Evolutionary conservation across 2,329 filamentous ascomycete species (phyloP).

Genomic region (Penicillium sp.): DNA sequence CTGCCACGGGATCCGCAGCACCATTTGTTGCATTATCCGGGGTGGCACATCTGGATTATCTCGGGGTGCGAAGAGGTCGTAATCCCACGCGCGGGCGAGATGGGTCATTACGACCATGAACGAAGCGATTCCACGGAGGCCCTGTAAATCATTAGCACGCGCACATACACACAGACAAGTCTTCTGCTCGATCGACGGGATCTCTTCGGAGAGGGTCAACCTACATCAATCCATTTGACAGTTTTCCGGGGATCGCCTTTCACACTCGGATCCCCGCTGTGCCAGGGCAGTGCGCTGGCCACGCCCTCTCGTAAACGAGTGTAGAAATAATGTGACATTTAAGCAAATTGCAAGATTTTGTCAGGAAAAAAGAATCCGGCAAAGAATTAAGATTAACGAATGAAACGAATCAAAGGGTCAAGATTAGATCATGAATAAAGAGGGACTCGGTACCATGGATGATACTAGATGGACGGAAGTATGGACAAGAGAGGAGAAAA

Average conservation of each 20-base stretch:
- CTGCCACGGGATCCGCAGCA: slow-evolving; percentile 55
- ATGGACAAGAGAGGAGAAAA: background rate
- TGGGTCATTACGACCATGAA: slow-evolving; percentile 53
- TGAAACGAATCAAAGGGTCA: slow-evolving; percentile 3
- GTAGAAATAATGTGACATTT: slow-evolving; percentile 11
- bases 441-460: background rate
- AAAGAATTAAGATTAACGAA: background rate
- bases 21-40: slow-evolving; percentile 48
- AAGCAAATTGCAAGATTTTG: background rate
- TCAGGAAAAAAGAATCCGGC: background rate
- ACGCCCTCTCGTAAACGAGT: slow-evolving; percentile 17
- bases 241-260: slow-evolving; percentile 33
- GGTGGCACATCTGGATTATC: slow-evolving; percentile 41
- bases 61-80: slow-evolving; percentile 48
- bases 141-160: slow-evolving; percentile 28
- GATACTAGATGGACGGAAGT: background rate
- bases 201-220: slow-evolving; percentile 22
- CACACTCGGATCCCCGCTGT: slow-evolving; percentile 19
- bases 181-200: background rate
- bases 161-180: background rate
- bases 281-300: slow-evolving; percentile 20
- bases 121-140: slow-evolving; percentile 51
- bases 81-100: slow-evolving; percentile 50
- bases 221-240: slow-evolving; percentile 60
- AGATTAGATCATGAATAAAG: slow-evolving; percentile 7